Conservation (phyloP, 768 basidiomycete species). For the Trametes elegans region DNA sequence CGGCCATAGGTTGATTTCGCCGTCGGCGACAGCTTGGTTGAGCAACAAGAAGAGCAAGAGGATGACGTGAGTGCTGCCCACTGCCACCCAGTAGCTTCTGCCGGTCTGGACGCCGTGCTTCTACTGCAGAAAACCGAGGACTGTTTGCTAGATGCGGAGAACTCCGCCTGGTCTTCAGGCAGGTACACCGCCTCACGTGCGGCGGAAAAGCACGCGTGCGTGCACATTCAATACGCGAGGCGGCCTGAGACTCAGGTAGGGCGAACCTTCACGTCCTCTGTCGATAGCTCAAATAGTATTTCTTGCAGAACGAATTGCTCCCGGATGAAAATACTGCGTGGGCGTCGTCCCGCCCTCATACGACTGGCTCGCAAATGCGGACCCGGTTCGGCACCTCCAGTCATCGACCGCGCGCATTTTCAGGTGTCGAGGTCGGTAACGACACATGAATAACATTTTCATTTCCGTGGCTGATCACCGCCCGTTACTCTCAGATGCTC, state of each 20-base stretch:
- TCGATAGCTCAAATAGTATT: too few species aligned
- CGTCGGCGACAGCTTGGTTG: constrained; percentile 11
- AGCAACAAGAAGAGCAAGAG: background rate
- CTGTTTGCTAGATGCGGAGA: constrained; percentile 15
- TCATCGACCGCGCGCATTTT: background rate
- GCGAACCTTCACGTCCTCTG: background rate
- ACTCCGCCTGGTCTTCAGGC: constrained; percentile 17
- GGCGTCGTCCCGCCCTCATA: constrained; percentile 15
- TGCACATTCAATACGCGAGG: background rate
- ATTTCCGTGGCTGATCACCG: background rate
- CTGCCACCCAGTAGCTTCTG: background rate
- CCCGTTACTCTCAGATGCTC: constrained; percentile 17
- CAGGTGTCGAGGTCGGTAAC: constrained; percentile 1
- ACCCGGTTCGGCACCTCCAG: background rate
- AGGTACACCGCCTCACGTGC: background rate
- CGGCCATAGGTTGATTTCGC: constrained; percentile 24
- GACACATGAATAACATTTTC: background rate
- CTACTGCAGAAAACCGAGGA: constrained; percentile 5
- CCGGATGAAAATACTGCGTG: constrained; percentile 42
- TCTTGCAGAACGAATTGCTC: constrained; percentile 26
- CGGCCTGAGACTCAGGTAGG: background rate
- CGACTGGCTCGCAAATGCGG: background rate
- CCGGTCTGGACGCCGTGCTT: background rate
- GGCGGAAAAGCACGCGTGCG: background rate
- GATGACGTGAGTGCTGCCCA: background rate